Percentiles rank a stretch among this genome's conserved stretches.
phyloP scores from a whole-genome alignment of 225 moss, liverwort and hornwort species.

The Rhytidiadelphus loreus region DNA sequence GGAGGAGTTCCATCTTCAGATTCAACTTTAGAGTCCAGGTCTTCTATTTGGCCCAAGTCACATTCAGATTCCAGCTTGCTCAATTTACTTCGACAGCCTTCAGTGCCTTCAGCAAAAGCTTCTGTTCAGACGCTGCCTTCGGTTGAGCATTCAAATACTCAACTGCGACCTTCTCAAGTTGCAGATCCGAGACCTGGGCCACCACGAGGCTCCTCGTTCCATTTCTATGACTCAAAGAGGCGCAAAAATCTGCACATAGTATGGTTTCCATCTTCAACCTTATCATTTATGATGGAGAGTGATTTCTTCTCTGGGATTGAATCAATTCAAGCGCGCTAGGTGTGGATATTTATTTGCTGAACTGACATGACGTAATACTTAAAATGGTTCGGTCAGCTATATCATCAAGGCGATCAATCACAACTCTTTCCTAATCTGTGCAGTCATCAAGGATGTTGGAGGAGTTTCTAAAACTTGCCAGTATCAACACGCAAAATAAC shows the following conservation, averaged over 20 bases:
- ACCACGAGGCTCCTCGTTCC: slow-evolving; percentile 32
- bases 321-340: neutral
- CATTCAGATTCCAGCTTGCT: slow-evolving; percentile 47
- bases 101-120: slow-evolving; percentile 66
- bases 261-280: neutral
- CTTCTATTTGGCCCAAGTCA: slow-evolving; percentile 56
- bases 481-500: slow-evolving; percentile 64
- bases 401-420: neutral
- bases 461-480: slow-evolving; percentile 72
- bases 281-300: neutral
- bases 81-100: slow-evolving; percentile 64
- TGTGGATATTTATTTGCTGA: neutral
- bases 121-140: slow-evolving; percentile 50
- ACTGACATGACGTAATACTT: neutral
- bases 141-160: slow-evolving; percentile 15
- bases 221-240: slow-evolving; percentile 46
- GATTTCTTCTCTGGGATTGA: neutral
- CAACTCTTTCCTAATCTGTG: neutral
- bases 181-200: slow-evolving; percentile 90
- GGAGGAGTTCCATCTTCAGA: neutral
- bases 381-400: neutral
- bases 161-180: slow-evolving; percentile 59
- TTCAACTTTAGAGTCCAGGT: slow-evolving; percentile 28
- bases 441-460: slow-evolving; percentile 92
- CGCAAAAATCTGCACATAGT: slow-evolving; percentile 75